Conservation (phyloP, 495 filamentous ascomycete species). For the Aspergillus mulundensis region DNA sequence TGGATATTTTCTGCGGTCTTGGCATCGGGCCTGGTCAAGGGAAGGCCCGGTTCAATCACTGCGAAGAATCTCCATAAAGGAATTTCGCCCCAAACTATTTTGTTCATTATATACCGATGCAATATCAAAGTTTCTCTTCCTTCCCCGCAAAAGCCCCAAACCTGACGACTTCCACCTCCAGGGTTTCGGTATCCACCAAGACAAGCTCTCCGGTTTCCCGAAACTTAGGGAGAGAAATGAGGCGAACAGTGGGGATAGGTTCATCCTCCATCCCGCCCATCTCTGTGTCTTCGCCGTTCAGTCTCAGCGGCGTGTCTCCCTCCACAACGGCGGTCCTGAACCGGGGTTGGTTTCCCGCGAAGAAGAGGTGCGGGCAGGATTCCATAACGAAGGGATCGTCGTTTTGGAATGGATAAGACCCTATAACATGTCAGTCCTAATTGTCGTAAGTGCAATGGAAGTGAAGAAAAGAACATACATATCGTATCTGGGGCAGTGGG, state of each 20-base stretch:
- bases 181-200: conserved; percentile 77
- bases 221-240: conserved; percentile 80
- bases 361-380: conserved; percentile 84
- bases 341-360: conserved; percentile 79
- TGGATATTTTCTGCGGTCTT: conserved; percentile 16
- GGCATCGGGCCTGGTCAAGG: conserved; percentile 9
- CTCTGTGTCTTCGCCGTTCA: conserved; percentile 37
- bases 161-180: conserved; percentile 68
- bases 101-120: neutral
- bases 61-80: neutral
- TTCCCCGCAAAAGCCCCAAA: conserved; percentile 53
- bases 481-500: conserved; percentile 95
- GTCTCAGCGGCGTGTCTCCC: conserved; percentile 36
- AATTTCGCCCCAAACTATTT: neutral
- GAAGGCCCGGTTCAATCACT: neutral
- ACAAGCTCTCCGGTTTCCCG: conserved; percentile 76
- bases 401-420: conserved; percentile 93
- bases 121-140: conserved; percentile 38
- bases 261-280: conserved; percentile 40
- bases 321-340: conserved; percentile 75
- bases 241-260: conserved; percentile 61
- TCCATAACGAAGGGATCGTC: conserved; percentile 82
- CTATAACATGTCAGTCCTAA: conserved; percentile 35
- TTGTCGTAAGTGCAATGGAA: neutral
- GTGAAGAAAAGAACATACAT: conserved; percentile 54